Conservation (phyloP, 495 filamentous ascomycete species). For the Glarea lozoyensis region DNA sequence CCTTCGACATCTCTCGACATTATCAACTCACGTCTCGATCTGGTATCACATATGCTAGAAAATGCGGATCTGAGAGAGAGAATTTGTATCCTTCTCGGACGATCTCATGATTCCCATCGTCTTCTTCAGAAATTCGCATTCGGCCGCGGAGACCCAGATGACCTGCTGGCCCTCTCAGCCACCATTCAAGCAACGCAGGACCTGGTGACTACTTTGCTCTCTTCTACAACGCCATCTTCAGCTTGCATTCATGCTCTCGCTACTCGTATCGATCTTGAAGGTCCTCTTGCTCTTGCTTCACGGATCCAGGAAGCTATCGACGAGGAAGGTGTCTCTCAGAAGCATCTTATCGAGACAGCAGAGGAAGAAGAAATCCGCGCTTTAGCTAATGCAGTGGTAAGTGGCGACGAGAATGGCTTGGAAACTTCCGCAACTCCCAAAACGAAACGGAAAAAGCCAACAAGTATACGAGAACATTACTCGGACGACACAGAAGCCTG, state of each 20-base stretch:
- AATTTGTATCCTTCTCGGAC: conserved; percentile 56
- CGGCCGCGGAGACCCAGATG: conserved; percentile 88
- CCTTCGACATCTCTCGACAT: conserved; percentile 75
- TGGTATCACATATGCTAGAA: conserved; percentile 65
- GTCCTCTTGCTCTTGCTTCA: conserved; percentile 57
- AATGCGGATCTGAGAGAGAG: conserved; percentile 56
- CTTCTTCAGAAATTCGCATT: conserved; percentile 89
- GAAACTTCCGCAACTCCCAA: conserved; percentile 34
- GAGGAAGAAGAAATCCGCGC: conserved; percentile 59
- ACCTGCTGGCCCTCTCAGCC: conserved; percentile 70
- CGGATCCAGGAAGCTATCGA: conserved; percentile 75
- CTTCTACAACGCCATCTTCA: conserved; percentile 3
- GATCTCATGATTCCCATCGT: conserved; percentile 77
- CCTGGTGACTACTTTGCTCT: conserved; percentile 41
- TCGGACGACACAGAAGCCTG: conserved; percentile 56
- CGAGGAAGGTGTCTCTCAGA: conserved; percentile 77
- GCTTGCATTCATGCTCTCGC: conserved; percentile 45
- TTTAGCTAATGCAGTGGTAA: conserved; percentile 57
- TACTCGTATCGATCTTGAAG: conserved; percentile 55
- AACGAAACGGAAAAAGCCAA: conserved; percentile 30
- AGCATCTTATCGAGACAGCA: conserved; percentile 65
- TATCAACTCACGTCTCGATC: conserved; percentile 73
- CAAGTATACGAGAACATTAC: conserved; percentile 40
- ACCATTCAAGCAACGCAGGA: conserved; percentile 73
- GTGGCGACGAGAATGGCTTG: conserved; percentile 39